Base-by-base conservation (phyloP, 768 basidiomycete species). In the Daedalea quercina region DNA sequence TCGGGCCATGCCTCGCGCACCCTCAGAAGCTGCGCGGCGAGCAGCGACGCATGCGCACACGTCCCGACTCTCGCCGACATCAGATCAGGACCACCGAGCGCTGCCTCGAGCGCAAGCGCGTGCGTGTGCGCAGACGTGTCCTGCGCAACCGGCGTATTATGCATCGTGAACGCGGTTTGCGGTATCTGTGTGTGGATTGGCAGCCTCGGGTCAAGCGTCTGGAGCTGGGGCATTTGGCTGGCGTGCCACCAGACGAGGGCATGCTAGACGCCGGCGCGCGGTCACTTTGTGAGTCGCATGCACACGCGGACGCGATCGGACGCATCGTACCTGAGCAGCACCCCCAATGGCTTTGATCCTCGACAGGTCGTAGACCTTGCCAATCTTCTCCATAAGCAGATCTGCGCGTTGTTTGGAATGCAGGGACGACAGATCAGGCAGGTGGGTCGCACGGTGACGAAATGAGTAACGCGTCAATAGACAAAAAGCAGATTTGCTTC, bases 161-260 rank as follows among this genome's bases (percentile, higher is more conserved):
- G 80, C 1, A 90, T 66, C 9, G 86, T 83, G 61, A 90, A 88
- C 0, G 78, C 76, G 22, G 79, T 79, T 0, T 84, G 70, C 1
- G 79, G 76, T 52, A 91, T 84, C 60, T 89, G 88, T 1, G 78
- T 69, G 60, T 86, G 79, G 7, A 91, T 69, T 0, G 85, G 80
- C n/a, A 81, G 66, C 57, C 81, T 78, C 2, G 88, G 80, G 62
- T 90, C 86, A 47, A 91, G 73, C 17, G 82, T 77, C 22, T 86
- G 85, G 50, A 92, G 73, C 8, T 82, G 82, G 13, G 84, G 81
- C 12, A 87, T 77, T 9, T 87, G 78, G 8, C 82, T 85, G 1
- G 86, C 82, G 69, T 88, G 89, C 87, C 89, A 91, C 87, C 88
- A 91, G 37, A 92, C 89, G 19, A 90, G 73, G 2, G 87, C 86